Base-by-base conservation (phyloP, 73 alveolate genomes). In the Paramecium bursaria region DNA sequence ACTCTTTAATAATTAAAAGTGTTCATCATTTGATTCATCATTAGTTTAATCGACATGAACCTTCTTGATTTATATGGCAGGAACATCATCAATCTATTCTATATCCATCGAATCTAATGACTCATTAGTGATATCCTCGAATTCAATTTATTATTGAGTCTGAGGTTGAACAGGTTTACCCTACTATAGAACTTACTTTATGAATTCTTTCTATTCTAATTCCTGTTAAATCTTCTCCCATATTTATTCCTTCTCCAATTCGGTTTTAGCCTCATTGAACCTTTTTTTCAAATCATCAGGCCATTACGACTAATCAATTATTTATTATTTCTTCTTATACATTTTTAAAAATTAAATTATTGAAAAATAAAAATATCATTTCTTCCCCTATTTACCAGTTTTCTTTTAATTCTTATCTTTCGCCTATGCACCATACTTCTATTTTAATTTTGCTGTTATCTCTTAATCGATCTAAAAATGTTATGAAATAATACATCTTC, bases 361-460 rank as follows among this genome's bases (percentile, higher is more conserved):
- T n/a, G n/a, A n/a, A n/a, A n/a, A n/a, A n/a, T n/a, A n/a, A n/a
- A n/a, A n/a, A n/a, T 30, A 57, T 57, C 76, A 57, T 57, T 57
- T 57, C 33, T 57, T 57, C 21, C 33, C 33, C 14, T 48, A 50
- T 57, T 57, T 57, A 30, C 33, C 33, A 10, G 33, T 30, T 21
- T 57, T 57, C 26, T 57, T 57, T 10, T 48, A 23, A 57, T 75
- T 75, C 52, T 79, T 73, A 42, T 79, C 67, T 23, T 79, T 79
- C 17, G 85, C 89, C 22, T 79, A 73, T 15, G 89, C 89, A 15
- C 74, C 50, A 50, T 79, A 79, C 27, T 79, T 79, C 42, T 79
- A 50, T 54, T 79, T 79, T 47, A 79, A 73, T 79, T 79, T 79
- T 10, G 89, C 77, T 9, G 89, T 79, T 1, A 73, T 73, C 44